Percentiles rank a stretch among this genome's conserved stretches.
phyloP scores from a whole-genome alignment of 2,329 filamentous ascomycete genomes.

The Cytospora leucostoma region DNA sequence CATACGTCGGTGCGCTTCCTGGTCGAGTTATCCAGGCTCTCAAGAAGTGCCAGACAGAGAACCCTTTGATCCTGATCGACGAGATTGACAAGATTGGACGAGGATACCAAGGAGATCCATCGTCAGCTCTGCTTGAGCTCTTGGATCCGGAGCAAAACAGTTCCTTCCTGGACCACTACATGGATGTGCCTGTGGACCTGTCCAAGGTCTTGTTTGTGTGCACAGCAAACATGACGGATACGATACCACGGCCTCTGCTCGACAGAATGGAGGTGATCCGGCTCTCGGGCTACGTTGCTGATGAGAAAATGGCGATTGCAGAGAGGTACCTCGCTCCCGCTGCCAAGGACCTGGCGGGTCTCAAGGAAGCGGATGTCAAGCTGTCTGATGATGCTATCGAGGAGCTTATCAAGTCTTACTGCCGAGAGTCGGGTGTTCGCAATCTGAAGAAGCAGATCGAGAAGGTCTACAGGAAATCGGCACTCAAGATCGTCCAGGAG shows the following conservation, averaged over 20 bases:
- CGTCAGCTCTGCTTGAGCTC: conserved; percentile 88
- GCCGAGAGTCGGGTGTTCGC: conserved; percentile 92
- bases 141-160: conserved; percentile 96
- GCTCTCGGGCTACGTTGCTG: conserved; percentile 91
- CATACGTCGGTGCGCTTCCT: conserved; percentile 92
- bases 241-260: conserved; percentile 87
- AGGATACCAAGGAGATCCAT: conserved; percentile 94
- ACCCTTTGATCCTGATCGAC: conserved; percentile 93
- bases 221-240: conserved; percentile 98
- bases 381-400: conserved; percentile 85
- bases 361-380: conserved; percentile 89
- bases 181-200: conserved; percentile 95
- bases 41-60: conserved; percentile 99
- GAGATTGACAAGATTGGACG: conserved; percentile 98
- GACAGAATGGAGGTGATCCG: conserved; percentile 98
- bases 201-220: conserved; percentile 98
- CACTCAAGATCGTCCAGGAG: conserved; percentile 94
- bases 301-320: conserved; percentile 99
- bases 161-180: conserved; percentile 97
- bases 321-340: conserved; percentile 89
- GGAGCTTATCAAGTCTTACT: conserved; percentile 98
- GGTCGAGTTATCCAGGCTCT: conserved; percentile 96
- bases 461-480: conserved; percentile 97
- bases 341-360: conserved; percentile 89
- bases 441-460: conserved; percentile 99